Evolutionary conservation across 495 filamentous ascomycete genomes (phyloP).

Genomic region (Poronia punctata): DNA sequence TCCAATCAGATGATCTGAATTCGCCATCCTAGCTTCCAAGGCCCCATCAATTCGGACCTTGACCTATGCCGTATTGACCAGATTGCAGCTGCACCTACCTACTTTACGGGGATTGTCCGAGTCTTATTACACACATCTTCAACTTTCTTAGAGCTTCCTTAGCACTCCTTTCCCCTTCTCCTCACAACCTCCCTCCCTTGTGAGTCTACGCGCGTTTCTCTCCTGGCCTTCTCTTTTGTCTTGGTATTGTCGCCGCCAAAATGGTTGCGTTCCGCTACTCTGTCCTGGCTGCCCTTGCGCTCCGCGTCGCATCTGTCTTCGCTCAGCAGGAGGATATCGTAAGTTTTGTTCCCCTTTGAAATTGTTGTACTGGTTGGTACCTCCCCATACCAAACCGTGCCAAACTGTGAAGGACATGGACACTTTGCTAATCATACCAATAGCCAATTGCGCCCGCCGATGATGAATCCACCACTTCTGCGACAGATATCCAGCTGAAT

Average conservation of each 20-base stretch:
- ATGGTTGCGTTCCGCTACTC: slow-evolving; percentile 72
- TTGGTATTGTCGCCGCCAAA: slow-evolving; percentile 26
- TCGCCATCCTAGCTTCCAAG: no score
- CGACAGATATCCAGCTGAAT: slow-evolving; percentile 54
- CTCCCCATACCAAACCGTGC: no score
- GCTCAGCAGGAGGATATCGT: slow-evolving; percentile 49
- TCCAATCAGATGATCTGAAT: no score
- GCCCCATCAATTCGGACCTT: no score
- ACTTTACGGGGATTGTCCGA: no score
- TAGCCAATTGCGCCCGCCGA: slow-evolving; percentile 18
- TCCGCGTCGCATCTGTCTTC: slow-evolving; percentile 58
- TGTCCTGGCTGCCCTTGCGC: slow-evolving; percentile 61
- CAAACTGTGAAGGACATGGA: no score
- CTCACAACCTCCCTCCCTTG: slow-evolving; percentile 8
- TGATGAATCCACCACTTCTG: slow-evolving; percentile 31
- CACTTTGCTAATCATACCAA: slow-evolving; percentile 6
- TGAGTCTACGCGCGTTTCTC: neutral
- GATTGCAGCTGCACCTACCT: slow-evolving; percentile 16
- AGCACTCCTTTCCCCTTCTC: slow-evolving; percentile 12
- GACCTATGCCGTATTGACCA: slow-evolving; percentile 23
- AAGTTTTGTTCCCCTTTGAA: slow-evolving; percentile 29
- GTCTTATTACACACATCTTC: slow-evolving; percentile 1
- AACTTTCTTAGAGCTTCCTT: slow-evolving; percentile 9
- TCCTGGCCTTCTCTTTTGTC: slow-evolving; percentile 12
- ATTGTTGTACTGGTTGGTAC: no score